phyloP scores from a whole-genome alignment of 2,329 filamentous ascomycete species.

The Grosmannia clavigera region DNA sequence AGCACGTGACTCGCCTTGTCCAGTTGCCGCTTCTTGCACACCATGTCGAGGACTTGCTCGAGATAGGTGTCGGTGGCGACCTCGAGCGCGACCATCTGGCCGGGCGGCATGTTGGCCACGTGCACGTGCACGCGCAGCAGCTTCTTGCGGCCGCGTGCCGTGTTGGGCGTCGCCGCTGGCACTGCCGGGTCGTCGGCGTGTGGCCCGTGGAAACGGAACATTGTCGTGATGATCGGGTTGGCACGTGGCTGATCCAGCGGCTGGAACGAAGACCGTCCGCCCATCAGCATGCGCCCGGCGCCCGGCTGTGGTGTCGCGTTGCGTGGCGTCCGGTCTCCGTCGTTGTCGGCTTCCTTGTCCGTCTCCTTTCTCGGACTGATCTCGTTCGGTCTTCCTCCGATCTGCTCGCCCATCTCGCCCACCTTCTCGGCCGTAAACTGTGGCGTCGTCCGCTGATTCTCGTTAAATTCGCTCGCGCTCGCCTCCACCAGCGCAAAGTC shows the following conservation, averaged over 20 bases:
- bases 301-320: conserved; percentile 32
- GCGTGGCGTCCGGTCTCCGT: conserved; percentile 23
- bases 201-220: conserved; percentile 40
- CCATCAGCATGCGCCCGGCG: background rate
- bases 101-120: conserved; percentile 55
- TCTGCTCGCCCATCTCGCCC: background rate
- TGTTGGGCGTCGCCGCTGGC: conserved; percentile 28
- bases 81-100: conserved; percentile 61
- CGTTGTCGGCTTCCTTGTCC: conserved; percentile 1
- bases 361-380: background rate
- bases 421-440: conserved; percentile 45
- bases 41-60: conserved; percentile 66
- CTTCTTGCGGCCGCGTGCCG: conserved; percentile 52
- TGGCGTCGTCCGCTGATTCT: conserved; percentile 57
- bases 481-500: conserved; percentile 73
- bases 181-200: conserved; percentile 45
- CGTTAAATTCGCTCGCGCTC: conserved; percentile 51
- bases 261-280: background rate
- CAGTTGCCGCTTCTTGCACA: conserved; percentile 64
- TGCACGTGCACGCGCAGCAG: conserved; percentile 60
- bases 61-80: conserved; percentile 76
- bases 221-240: conserved; percentile 52
- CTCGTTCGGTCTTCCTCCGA: background rate
- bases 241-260: conserved; percentile 25
- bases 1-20: conserved; percentile 72